These are phyloP conservation scores for Lanzia echinophila DNA, from an alignment of 2,329 filamentous ascomycete genomes.

Conservation along the genomic window DNA sequence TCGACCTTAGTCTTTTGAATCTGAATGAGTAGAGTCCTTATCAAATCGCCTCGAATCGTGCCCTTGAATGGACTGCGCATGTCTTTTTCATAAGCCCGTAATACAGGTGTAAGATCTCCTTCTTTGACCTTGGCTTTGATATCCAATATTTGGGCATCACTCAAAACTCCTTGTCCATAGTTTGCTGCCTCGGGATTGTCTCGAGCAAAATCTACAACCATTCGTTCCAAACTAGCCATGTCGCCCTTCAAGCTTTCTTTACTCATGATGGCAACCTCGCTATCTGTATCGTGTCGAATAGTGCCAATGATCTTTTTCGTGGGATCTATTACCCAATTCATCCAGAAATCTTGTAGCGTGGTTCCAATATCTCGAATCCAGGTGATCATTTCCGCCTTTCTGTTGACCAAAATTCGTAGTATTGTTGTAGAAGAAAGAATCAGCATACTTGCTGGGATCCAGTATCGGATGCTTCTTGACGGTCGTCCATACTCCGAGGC, in stretches of 20 bases:
- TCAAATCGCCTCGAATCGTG: conserved; percentile 76
- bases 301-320: conserved; percentile 77
- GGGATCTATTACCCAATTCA: conserved; percentile 92
- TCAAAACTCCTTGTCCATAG: conserved; percentile 45
- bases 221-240: conserved; percentile 84
- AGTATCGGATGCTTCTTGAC: conserved; percentile 71
- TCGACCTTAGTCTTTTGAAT: conserved; percentile 99
- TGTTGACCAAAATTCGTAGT: conserved; percentile 69
- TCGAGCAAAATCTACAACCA: conserved; percentile 93
- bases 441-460: conserved; percentile 68
- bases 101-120: conserved; percentile 86
- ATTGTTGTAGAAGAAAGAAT: conserved; percentile 81
- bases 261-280: conserved; percentile 95
- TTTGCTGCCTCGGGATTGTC: conserved; percentile 64
- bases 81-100: conserved; percentile 87
- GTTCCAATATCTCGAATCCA: conserved; percentile 75
- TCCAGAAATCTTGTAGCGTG: conserved; percentile 84
- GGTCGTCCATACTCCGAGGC: conserved; percentile 67
- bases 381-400: conserved; percentile 66
- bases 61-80: conserved; percentile 75
- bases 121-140: conserved; percentile 78
- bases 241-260: conserved; percentile 86
- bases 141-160: conserved; percentile 62
- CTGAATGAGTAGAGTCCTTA: conserved; percentile 88
- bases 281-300: conserved; percentile 85